phyloP scores from a whole-genome alignment of 345 rosid species.

The Ailanthus altissimus region DNA sequence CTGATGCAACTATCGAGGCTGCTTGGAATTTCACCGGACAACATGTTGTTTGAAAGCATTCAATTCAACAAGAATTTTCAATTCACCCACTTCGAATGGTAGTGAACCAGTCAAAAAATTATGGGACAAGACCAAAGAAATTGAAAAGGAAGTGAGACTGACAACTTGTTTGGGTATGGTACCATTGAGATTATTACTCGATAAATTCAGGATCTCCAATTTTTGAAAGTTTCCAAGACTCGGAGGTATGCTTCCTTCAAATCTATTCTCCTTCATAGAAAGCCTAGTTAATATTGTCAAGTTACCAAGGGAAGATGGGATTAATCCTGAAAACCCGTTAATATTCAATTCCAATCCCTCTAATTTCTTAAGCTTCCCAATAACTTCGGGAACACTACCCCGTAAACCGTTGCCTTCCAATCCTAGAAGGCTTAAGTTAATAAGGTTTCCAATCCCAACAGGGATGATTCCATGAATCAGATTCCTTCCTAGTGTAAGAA shows the following conservation, averaged over 20 bases:
- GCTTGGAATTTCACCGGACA: slow-evolving; percentile 34
- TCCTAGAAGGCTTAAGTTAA: neutral
- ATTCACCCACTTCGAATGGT: slow-evolving; percentile 29
- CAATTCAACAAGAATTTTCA: slow-evolving; percentile 22
- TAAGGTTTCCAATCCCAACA: slow-evolving; percentile 20
- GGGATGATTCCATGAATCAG: slow-evolving; percentile 27
- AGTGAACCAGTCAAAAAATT: slow-evolving; percentile 34
- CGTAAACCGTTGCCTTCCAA: slow-evolving; percentile 13
- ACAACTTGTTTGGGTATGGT: slow-evolving; percentile 32
- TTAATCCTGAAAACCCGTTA: slow-evolving; percentile 23
- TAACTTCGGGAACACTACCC: slow-evolving; percentile 16
- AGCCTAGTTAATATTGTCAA: slow-evolving; percentile 14
- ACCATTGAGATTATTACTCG: slow-evolving; percentile 38
- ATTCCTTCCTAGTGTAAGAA: neutral
- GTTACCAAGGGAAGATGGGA: slow-evolving; percentile 36
- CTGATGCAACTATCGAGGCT: slow-evolving; percentile 23
- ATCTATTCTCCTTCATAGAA: slow-evolving; percentile 19
- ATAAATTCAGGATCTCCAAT: slow-evolving; percentile 25
- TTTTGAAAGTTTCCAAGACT: slow-evolving; percentile 30
- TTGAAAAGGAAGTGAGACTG: slow-evolving; percentile 33
- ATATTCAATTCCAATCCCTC: neutral
- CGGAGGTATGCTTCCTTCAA: slow-evolving; percentile 36
- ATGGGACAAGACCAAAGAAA: slow-evolving; percentile 30
- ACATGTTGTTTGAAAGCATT: slow-evolving; percentile 26
- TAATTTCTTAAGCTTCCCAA: slow-evolving; percentile 22